Conservation (phyloP, 2,329 filamentous ascomycete genomes). For the Calonectria leucothoes region DNA sequence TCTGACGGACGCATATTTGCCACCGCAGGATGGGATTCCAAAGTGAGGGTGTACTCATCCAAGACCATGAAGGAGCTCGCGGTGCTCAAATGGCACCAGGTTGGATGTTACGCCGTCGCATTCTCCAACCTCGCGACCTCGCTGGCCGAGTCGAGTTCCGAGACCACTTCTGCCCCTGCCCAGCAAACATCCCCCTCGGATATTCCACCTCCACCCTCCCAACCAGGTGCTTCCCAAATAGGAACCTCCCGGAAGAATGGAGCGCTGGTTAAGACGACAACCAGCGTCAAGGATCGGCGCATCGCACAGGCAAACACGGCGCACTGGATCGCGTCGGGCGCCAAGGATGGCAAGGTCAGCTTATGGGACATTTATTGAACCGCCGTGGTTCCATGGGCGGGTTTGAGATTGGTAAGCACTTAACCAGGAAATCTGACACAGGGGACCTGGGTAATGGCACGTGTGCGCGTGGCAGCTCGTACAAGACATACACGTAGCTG, state of each 20-base stretch:
- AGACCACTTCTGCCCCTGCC: constrained; percentile 29
- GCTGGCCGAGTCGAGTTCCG: constrained; percentile 2
- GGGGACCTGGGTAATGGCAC: not conserved
- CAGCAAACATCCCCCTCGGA: not conserved
- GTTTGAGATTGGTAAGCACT: not conserved
- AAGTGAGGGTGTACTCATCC: constrained; percentile 82
- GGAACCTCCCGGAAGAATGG: not conserved
- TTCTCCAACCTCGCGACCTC: constrained; percentile 66
- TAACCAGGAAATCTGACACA: constrained; percentile 2
- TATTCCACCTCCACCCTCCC: not conserved
- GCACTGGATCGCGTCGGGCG: constrained; percentile 91
- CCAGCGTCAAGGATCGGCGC: constrained; percentile 70
- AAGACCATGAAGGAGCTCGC: constrained; percentile 89
- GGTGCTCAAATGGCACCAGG: constrained; percentile 93
- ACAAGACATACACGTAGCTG: not conserved
- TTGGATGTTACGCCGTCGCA: constrained; percentile 84
- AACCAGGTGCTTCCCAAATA: not conserved
- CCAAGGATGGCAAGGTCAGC: constrained; percentile 95
- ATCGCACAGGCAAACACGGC: constrained; percentile 73
- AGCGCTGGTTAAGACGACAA: constrained; percentile 17
- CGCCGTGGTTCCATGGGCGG: not conserved
- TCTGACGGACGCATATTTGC: constrained; percentile 86
- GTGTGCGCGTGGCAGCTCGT: not conserved
- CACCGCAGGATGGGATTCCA: constrained; percentile 92
- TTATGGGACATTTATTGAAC: constrained; percentile 90